phyloP scores from a whole-genome alignment of 2,329 filamentous ascomycete genomes.

The Neofusicoccum sp. region DNA sequence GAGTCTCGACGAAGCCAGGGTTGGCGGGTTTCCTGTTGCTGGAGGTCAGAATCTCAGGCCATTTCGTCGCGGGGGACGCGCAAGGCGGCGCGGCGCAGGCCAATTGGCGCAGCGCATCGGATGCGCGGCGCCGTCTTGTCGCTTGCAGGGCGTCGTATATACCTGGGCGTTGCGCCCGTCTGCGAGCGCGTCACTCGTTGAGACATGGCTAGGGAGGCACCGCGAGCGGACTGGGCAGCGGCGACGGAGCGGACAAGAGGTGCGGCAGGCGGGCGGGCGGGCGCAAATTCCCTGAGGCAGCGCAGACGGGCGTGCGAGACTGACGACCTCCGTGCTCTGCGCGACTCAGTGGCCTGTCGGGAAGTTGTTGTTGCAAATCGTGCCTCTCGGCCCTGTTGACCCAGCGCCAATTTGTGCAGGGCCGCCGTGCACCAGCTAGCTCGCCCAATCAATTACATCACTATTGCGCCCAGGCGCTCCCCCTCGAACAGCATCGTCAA shows the following conservation, averaged over 20 bases:
- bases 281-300: slow-evolving; percentile 10
- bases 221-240: neutral
- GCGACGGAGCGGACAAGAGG: neutral
- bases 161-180: slow-evolving; percentile 54
- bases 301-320: neutral
- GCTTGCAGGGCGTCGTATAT: slow-evolving; percentile 26
- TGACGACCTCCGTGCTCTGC: slow-evolving; percentile 16
- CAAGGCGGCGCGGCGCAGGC: slow-evolving; percentile 7
- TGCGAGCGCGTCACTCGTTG: slow-evolving; percentile 49
- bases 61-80: neutral
- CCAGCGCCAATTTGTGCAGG: slow-evolving; percentile 11
- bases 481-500: neutral
- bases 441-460: slow-evolving; percentile 9
- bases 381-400: slow-evolving; percentile 4
- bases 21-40: slow-evolving; percentile 41
- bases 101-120: slow-evolving; percentile 11
- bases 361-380: slow-evolving; percentile 15
- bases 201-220: slow-evolving; percentile 33
- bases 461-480: neutral
- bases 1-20: slow-evolving; percentile 53
- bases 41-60: slow-evolving; percentile 22
- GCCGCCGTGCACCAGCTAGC: slow-evolving; percentile 14
- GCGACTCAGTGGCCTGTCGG: slow-evolving; percentile 8
- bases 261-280: neutral
- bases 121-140: slow-evolving; percentile 10